Conservation (phyloP, 257 asterid genomes). For the Jaltomata sinuosa region DNA sequence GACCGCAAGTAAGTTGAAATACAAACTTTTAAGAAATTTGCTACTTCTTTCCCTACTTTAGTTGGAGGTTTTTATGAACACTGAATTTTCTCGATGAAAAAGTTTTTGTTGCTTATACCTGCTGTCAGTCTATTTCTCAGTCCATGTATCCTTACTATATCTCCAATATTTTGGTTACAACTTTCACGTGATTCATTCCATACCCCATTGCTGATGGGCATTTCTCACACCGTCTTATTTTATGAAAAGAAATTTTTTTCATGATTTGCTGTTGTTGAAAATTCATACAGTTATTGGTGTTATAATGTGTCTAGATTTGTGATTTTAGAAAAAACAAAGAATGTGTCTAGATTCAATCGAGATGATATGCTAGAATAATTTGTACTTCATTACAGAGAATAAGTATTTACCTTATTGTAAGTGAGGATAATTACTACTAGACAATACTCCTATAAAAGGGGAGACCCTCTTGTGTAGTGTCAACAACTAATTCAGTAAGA, state of each 20-base stretch:
- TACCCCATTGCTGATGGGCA: background rate
- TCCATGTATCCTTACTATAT: background rate
- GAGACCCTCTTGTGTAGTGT: background rate
- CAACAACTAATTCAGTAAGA: background rate
- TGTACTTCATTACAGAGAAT: background rate
- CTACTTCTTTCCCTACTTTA: background rate
- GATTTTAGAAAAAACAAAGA: background rate
- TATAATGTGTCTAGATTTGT: background rate
- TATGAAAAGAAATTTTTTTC: background rate
- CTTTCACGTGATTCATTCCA: background rate
- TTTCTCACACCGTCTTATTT: background rate
- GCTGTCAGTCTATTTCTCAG: background rate
- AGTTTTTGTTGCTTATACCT: background rate
- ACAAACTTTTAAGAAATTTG: background rate
- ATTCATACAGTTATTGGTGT: background rate
- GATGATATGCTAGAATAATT: background rate
- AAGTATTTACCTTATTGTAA: background rate
- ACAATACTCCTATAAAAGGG: background rate
- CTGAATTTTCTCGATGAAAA: background rate
- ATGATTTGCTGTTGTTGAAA: background rate
- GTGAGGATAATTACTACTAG: background rate
- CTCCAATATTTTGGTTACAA: background rate
- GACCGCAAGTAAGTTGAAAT: constrained; percentile 87
- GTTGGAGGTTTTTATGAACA: background rate
- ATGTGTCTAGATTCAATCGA: background rate